A percentile compares a stretch with the other conserved stretches of the same genome.
These are phyloP conservation scores for Solanum ahanhuiri DNA, from an alignment of 257 asterid genomes.

Conservation along the genomic window DNA sequence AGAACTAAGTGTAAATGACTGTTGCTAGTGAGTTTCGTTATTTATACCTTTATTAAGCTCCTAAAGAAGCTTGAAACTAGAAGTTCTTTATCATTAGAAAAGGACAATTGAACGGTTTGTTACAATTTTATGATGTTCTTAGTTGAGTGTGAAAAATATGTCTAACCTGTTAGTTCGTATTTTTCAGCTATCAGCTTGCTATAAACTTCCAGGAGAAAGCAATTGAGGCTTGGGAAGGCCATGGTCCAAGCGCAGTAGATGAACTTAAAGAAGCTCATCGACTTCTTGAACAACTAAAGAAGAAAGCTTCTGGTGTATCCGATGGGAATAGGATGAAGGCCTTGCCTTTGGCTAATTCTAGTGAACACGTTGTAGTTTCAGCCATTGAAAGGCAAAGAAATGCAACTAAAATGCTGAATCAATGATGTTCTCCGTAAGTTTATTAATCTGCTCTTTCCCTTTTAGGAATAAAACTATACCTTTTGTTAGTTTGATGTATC, in stretches of 20 bases:
- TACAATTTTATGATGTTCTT: not conserved
- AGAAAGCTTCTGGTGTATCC: constrained; percentile 32
- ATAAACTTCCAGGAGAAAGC: constrained; percentile 73
- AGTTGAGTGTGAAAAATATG: not conserved
- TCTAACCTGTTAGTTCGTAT: not conserved
- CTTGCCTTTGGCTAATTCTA: constrained; percentile 28
- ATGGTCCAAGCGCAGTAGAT: constrained; percentile 61
- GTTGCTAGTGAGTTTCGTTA: not conserved
- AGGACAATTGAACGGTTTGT: not conserved
- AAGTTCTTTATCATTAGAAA: not conserved
- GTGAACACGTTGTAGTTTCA: constrained; percentile 12
- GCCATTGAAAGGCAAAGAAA: constrained; percentile 8
- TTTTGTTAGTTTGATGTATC: not conserved
- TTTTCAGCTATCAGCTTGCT: constrained; percentile 71
- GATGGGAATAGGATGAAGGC: constrained; percentile 36
- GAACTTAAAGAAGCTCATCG: constrained; percentile 60
- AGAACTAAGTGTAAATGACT: not conserved
- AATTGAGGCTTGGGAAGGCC: constrained; percentile 76
- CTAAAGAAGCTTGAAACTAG: not conserved
- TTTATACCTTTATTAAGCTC: not conserved
- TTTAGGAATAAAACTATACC: not conserved
- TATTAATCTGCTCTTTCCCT: not conserved
- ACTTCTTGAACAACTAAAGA: constrained; percentile 54
- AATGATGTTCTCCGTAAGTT: not conserved
- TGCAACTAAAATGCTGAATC: not conserved